Base-by-base conservation (phyloP, 495 filamentous ascomycete species). In the Aspergillus biplanus region DNA sequence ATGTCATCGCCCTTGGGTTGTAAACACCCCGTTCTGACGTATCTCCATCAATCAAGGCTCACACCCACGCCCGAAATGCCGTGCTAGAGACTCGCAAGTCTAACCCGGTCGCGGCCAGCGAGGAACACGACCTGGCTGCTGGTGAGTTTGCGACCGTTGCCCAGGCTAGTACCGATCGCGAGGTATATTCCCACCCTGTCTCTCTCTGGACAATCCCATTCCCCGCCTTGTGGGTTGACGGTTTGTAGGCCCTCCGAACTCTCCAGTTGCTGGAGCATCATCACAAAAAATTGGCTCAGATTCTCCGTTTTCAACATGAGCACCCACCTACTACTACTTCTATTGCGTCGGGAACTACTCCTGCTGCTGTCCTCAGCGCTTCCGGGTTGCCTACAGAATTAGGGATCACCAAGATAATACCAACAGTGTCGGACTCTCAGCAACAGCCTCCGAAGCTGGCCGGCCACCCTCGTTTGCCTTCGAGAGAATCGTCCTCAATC, bases 61-160 rank as follows among this genome's bases (percentile, higher is more conserved):
- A 97, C 76, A 88, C 91, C 61, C 93, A 98, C 76, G 94, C 92
- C 32, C 84, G 86, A 64, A 87, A 83, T 71, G 93, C 93, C 52
- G 88, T 90, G n/a, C 87, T 87, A 44, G 86, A 92, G 62, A 89
- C 89, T 58, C 87, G 89, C 64, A 87, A 87, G 34, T 81, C 89
- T 11, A 90, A 93, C 65, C 89, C 90, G 18, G 89, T 89, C 5
- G 86, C 89, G 31, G 93, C 94, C 15, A 89, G 91, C 62, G 89
- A 89, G 66, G 90, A 96, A 70, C 93, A 98, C 79, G 88, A 93
- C 61, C 82, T 92, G 42, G 95, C 95, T 21, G 95, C 95, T 3
- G 90, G 88, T 55, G 91, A 97, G 68, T 98, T 97, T 75, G 87
- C 92, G 52, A 89, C 89, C 35, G 93, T 92, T 33, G 87, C 90